Base-by-base conservation (phyloP, 495 filamentous ascomycete genomes). In the Lepidopterella palustris region DNA sequence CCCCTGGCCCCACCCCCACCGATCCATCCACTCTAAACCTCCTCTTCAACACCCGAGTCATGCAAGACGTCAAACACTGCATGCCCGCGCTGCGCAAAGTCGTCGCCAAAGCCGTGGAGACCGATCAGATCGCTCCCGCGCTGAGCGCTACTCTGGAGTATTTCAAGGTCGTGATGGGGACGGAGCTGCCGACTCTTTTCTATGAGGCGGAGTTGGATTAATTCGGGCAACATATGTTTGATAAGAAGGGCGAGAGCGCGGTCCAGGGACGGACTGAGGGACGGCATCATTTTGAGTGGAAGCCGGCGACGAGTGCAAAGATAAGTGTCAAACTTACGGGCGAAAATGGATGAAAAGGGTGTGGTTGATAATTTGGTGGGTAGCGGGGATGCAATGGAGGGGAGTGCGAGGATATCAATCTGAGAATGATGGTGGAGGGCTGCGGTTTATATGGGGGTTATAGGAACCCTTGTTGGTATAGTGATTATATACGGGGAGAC, bases 121-220 rank as follows among this genome's bases (percentile, higher is more conserved):
- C 74, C n/a, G 85, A 90, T 71, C 76, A 83, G 53, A 79, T 84
- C 58, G 76, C 87, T 8, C 86, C 87, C 2, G 77, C 81, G 13
- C 69, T 90, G 48, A 81, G 80, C 15, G 80, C 84, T 0, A 86
- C 77, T 0, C 61, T 90, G 45, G 87, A 89, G 69, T 90, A 86
- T 62, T 68, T 87, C 51, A 90, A 90, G 71, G 86, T 85, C 64
- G 76, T 72, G 42, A 78, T 75, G 11, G 80, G 80, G 2, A 76
- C 77, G 5, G 58, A 64, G 53, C 51, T 64, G 32, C 66, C 88
- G 4, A 87, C 86, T 9, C 77, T 82, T 65, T 89, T 89, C 64
- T 84, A 85, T 78, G 86, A 90, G 68, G 86, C 85, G 5, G 80
- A 90, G 71, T 75, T 89, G 76, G 85, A 90, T 68, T 89, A 82